Percentiles rank a stretch among this genome's conserved stretches.
Evolutionary conservation across 139 green algal genomes (phyloP).

Genomic region (Pleodorina starrii): DNA sequence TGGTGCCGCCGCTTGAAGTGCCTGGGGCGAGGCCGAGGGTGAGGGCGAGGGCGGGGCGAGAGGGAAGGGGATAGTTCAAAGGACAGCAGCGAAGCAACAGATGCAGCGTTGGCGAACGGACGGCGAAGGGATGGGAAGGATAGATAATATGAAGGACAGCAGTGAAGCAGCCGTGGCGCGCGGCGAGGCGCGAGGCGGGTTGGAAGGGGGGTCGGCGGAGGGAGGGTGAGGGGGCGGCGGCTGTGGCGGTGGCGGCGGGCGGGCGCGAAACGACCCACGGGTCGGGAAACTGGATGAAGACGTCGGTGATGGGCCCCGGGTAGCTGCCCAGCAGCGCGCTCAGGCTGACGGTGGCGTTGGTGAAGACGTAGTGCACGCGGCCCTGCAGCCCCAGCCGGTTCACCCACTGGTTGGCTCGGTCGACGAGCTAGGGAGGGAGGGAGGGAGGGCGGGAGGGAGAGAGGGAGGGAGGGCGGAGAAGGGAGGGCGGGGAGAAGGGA

Average conservation of each 20-base stretch:
- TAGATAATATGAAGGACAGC: not conserved
- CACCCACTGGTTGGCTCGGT: slow-evolving; percentile 83
- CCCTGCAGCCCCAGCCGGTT: slow-evolving; percentile 59
- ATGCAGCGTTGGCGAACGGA: not conserved
- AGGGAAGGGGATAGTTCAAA: not conserved
- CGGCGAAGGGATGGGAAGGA: not conserved
- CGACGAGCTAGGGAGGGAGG: slow-evolving; percentile 71
- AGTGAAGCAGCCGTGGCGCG: not conserved
- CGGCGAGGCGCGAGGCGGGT: too few species aligned
- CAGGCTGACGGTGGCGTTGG: slow-evolving; percentile 89
- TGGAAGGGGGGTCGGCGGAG: not conserved
- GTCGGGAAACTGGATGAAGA: slow-evolving; percentile 89
- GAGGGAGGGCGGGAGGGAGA: not conserved
- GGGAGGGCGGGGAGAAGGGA: too few species aligned
- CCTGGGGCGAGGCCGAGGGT: not conserved
- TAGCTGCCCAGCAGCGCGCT: slow-evolving; percentile 75
- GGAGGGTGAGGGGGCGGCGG: not conserved
- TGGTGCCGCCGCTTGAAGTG: slow-evolving; percentile 92
- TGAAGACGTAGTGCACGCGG: slow-evolving; percentile 75
- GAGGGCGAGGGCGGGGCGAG: not conserved
- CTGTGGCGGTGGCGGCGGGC: not conserved
- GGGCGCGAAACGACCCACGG: too few species aligned
- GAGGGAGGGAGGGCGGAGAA: too few species aligned
- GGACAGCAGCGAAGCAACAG: not conserved
- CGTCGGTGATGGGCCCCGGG: slow-evolving; percentile 70